Percentiles rank a stretch among this genome's conserved stretches.
phyloP scores from a whole-genome alignment of 805 yeast species.

The Hanseniaspora thailandica region DNA sequence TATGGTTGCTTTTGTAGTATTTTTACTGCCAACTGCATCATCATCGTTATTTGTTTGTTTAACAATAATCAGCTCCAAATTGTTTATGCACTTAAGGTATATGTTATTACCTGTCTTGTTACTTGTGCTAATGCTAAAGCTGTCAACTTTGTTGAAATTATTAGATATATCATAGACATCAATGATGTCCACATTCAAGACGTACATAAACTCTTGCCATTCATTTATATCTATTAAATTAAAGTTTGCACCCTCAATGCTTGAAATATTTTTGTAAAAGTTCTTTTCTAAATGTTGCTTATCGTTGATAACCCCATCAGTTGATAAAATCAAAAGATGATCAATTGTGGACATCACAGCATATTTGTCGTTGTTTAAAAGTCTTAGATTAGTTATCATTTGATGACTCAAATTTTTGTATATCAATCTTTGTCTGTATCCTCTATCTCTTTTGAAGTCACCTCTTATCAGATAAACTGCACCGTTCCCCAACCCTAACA shows the following conservation, averaged over 20 bases:
- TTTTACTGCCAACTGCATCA: background rate
- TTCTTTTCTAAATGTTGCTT: slow-evolving; percentile 31
- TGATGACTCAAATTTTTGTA: slow-evolving; percentile 51
- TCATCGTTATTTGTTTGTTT: background rate
- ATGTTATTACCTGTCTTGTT: background rate
- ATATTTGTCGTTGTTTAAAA: slow-evolving; percentile 39
- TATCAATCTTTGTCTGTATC: slow-evolving; percentile 73
- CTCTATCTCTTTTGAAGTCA: slow-evolving; percentile 76
- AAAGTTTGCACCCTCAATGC: slow-evolving; percentile 38
- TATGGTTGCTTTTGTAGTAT: background rate
- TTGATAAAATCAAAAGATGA: slow-evolving; percentile 55
- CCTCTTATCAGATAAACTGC: slow-evolving; percentile 73
- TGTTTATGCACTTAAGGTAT: background rate
- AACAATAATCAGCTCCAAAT: background rate
- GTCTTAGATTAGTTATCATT: slow-evolving; percentile 68
- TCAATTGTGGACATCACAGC: slow-evolving; percentile 68
- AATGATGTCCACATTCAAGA: background rate
- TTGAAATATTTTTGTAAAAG: slow-evolving; percentile 33
- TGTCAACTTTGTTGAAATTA: background rate
- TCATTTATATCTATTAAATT: slow-evolving; percentile 32
- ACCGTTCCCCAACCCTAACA: slow-evolving; percentile 72
- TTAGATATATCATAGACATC: slow-evolving; percentile 1
- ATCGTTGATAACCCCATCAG: slow-evolving; percentile 68
- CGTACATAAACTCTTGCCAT: background rate
- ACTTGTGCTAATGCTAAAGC: background rate